Base-by-base conservation (phyloP, 768 basidiomycete genomes). In the Tylopilus balloui region DNA sequence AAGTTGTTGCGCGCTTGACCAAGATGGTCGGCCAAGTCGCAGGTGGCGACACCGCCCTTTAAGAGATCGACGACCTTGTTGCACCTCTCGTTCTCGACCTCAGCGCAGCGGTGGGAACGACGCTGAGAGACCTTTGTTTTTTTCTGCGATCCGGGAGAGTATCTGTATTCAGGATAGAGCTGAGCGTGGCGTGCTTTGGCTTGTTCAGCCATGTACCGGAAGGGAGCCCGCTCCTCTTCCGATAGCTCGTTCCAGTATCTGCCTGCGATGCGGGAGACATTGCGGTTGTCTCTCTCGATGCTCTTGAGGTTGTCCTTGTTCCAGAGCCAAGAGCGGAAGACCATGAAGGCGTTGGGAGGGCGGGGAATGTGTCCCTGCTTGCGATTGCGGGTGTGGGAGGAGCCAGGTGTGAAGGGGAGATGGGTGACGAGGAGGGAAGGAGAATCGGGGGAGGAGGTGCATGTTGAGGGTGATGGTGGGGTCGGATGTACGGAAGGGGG, bases 331-430 rank as follows among this genome's bases (percentile, higher is more conserved):
- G 83, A 88, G 34, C 90, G 82, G 64, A 80, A 92, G 51, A 91
- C 71, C 68, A 92, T 89, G 74, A 92, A 94, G 10, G 89, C 84
- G 60, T 93, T 94, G 47, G 86, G 77, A 2, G 91, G 91, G 13
- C 90, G 82, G 27, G 81, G 82, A 31, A 91, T 78, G 61, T 82
- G 82, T 29, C 72, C 73, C 10, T 60, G 67, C 59, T 63, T 67
- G 60, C 66, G 68, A 54, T 68, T 72, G 48, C 72, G 71, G 0
- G 64, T 65, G 47, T 76, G 75, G 8, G 75, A 71, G n/a, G 70
- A 64, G 25, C 69, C 68, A 19, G 63, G 63, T 2, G 55, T 24
- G 43, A 63, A 61, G 3, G 61, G 54, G 39, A 64, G 56, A 43
- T 69, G 63, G 8, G 65, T 65, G 45, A 55, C 10, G 25, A 61